Evolutionary conservation across 2,329 filamentous ascomycete species (phyloP).

Genomic region (Thelonectria olida): DNA sequence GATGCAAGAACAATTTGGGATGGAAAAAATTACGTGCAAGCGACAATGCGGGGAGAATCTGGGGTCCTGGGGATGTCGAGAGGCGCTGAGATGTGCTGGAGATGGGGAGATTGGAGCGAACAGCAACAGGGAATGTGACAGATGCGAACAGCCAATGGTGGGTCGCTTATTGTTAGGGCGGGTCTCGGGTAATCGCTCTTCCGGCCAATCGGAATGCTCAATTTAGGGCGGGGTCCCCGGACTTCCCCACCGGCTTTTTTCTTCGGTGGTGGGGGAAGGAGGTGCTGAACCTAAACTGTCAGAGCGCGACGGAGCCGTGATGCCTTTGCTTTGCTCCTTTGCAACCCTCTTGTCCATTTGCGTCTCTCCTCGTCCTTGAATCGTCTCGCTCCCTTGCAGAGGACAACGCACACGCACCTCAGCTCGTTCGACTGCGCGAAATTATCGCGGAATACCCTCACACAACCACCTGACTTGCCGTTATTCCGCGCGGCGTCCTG

Average conservation of each 20-base stretch:
- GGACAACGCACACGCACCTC: slow-evolving; percentile 8
- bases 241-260: slow-evolving; percentile 14
- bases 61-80: slow-evolving; percentile 35
- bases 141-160: slow-evolving; percentile 10
- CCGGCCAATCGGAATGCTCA: slow-evolving; percentile 30
- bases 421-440: slow-evolving; percentile 3
- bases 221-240: slow-evolving; percentile 21
- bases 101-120: slow-evolving; percentile 20
- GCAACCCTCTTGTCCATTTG: slow-evolving; percentile 1
- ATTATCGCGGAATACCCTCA: not conserved
- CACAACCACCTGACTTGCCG: not conserved
- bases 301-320: slow-evolving; percentile 5
- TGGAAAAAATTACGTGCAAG: slow-evolving; percentile 20
- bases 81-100: slow-evolving; percentile 20
- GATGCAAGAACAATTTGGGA: slow-evolving; percentile 15
- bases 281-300: slow-evolving; percentile 7
- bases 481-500: slow-evolving; percentile 4
- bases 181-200: slow-evolving; percentile 38
- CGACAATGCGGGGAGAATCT: slow-evolving; percentile 41
- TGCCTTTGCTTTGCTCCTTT: slow-evolving; percentile 9
- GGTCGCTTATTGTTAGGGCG: slow-evolving; percentile 25
- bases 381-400: not conserved
- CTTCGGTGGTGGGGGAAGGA: slow-evolving; percentile 27
- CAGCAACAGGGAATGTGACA: not conserved
- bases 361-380: slow-evolving; percentile 3